Evolutionary conservation across 129 eudicot species (phyloP).

Genomic region (Chrysanthemum seticuspe): DNA sequence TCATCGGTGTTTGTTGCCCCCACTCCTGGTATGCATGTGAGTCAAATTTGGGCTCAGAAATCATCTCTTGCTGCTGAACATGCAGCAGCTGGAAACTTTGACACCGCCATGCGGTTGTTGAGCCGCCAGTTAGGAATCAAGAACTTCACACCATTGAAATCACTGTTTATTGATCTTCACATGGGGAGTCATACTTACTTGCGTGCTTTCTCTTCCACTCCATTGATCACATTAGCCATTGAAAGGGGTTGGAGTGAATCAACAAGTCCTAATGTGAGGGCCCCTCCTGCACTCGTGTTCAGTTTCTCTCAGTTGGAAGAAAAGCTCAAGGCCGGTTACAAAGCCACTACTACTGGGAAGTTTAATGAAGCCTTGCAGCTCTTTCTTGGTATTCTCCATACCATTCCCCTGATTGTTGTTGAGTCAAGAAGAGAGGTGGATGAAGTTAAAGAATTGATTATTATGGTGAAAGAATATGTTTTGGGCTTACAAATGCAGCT

Average conservation of each 20-base stretch:
- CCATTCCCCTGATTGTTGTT: background rate
- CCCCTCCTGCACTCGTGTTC: slow-evolving; percentile 68
- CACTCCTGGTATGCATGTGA: slow-evolving; percentile 66
- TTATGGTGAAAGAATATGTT: too few relatives aligned
- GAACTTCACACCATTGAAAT: slow-evolving; percentile 55
- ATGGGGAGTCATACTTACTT: slow-evolving; percentile 65
- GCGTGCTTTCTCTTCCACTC: slow-evolving; percentile 61
- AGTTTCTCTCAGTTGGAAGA: slow-evolving; percentile 62
- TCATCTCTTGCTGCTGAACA: slow-evolving; percentile 74
- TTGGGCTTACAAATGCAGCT: too few relatives aligned
- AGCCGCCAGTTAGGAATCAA: slow-evolving; percentile 67
- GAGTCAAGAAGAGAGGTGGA: too few relatives aligned
- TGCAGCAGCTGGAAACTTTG: slow-evolving; percentile 76
- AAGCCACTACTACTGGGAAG: slow-evolving; percentile 63
- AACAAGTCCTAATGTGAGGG: slow-evolving; percentile 64
- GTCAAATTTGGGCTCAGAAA: slow-evolving; percentile 73
- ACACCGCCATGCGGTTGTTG: slow-evolving; percentile 68
- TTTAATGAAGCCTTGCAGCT: too few relatives aligned
- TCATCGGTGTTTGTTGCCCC: slow-evolving; percentile 56
- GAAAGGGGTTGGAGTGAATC: slow-evolving; percentile 74
- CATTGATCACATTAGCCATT: slow-evolving; percentile 54
- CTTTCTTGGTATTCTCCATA: too few relatives aligned
- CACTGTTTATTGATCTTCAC: slow-evolving; percentile 52
- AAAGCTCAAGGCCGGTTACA: slow-evolving; percentile 64
- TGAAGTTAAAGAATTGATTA: too few relatives aligned